A percentile compares a stretch with the other conserved stretches of the same genome.
phyloP scores from a whole-genome alignment of 805 yeast genomes.

The Zygoascus bituminiphila region DNA sequence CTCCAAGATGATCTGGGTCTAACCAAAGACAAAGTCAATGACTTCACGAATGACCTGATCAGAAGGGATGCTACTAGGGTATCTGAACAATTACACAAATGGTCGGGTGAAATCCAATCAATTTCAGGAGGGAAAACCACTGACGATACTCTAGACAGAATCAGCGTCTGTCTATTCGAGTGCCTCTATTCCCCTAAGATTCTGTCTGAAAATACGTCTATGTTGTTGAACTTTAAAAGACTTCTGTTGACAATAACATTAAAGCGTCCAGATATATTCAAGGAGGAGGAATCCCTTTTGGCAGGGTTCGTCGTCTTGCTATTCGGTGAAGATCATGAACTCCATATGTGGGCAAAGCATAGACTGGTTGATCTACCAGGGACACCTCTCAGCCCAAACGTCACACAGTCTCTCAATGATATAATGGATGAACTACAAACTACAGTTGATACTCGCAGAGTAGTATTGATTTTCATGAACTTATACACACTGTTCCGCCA shows the following conservation, averaged over 20 bases:
- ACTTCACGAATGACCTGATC: background rate
- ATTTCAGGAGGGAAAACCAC: background rate
- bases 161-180: background rate
- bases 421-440: background rate
- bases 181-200: background rate
- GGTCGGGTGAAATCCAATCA: background rate
- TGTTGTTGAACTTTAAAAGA: background rate
- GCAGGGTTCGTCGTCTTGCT: conserved; percentile 5
- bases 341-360: conserved; percentile 10
- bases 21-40: background rate
- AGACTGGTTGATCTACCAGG: background rate
- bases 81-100: background rate
- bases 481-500: background rate
- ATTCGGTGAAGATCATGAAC: conserved; percentile 6
- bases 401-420: background rate
- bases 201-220: background rate
- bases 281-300: background rate
- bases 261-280: background rate
- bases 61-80: conserved; percentile 2
- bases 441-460: background rate
- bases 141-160: background rate
- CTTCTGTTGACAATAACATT: background rate
- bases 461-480: background rate
- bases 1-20: conserved; percentile 2
- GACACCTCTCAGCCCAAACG: background rate